These are phyloP conservation scores for Salix purpurea DNA, from an alignment of 345 rosid species.

Conservation along the genomic window DNA sequence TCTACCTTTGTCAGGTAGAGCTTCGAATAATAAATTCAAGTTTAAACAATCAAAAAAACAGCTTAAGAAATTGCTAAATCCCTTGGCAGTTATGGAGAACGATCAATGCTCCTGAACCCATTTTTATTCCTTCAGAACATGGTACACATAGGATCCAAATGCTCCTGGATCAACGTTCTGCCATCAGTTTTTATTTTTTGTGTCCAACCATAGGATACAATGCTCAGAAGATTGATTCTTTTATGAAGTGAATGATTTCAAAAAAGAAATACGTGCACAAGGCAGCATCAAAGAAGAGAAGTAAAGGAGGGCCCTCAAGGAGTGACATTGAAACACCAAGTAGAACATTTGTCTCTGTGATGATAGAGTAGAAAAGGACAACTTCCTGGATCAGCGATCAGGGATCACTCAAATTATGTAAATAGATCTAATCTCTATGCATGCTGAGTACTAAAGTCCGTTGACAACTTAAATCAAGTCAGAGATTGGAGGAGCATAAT, in stretches of 20 bases:
- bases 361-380: neutral
- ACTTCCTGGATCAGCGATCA: neutral
- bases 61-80: neutral
- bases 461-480: constrained; percentile 4
- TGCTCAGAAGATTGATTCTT: neutral
- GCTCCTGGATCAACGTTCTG: neutral
- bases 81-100: neutral
- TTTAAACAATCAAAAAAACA: neutral
- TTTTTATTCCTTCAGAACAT: neutral
- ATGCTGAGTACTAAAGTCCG: neutral
- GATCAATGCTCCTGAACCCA: neutral
- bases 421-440: neutral
- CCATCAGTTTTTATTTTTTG: neutral
- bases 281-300: neutral
- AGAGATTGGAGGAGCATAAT: neutral
- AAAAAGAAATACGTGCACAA: neutral
- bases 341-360: neutral
- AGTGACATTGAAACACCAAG: neutral
- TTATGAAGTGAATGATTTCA: neutral
- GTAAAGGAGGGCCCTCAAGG: neutral
- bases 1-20: neutral
- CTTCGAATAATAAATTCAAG: neutral
- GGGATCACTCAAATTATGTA: neutral
- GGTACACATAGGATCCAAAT: neutral
- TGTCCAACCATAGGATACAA: neutral